Percentiles rank a stretch among this genome's conserved stretches.
Evolutionary conservation across 306 rosid species (phyloP).

Genomic region (Canavalia ensiformis): DNA sequence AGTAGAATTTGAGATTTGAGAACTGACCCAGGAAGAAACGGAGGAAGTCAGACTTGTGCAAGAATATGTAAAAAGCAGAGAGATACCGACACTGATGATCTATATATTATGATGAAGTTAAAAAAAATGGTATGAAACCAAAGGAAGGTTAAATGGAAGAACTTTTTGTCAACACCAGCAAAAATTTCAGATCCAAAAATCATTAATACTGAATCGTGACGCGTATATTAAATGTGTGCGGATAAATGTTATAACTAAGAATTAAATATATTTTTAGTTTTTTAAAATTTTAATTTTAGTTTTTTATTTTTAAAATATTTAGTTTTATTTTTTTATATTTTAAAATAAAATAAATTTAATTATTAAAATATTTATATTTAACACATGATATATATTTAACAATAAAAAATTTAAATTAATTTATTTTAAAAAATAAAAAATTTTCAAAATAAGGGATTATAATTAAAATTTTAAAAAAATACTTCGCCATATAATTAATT

Average conservation of each 20-base stretch:
- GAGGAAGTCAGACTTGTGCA: background rate
- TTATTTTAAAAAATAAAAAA: no score
- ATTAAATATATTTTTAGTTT: no score
- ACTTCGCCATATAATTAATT: background rate
- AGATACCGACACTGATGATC: conserved; percentile 11
- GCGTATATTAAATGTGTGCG: background rate
- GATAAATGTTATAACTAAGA: no score
- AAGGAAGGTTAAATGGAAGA: background rate
- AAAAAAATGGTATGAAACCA: background rate
- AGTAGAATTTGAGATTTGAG: background rate
- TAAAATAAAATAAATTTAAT: no score
- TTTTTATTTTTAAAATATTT: no score
- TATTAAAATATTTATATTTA: no score
- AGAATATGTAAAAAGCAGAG: conserved; percentile 1
- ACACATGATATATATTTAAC: no score
- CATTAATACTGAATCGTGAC: background rate
- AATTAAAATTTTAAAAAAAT: no score
- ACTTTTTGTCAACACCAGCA: background rate
- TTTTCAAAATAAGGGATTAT: no score
- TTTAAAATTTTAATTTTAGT: no score
- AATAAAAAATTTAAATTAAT: no score
- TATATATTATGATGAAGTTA: conserved; percentile 1
- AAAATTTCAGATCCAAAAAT: background rate
- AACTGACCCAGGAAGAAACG: conserved; percentile 28
- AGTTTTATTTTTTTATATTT: no score